Conservation (phyloP, 78 protist species). For the Capsaspora owczarzaki region DNA sequence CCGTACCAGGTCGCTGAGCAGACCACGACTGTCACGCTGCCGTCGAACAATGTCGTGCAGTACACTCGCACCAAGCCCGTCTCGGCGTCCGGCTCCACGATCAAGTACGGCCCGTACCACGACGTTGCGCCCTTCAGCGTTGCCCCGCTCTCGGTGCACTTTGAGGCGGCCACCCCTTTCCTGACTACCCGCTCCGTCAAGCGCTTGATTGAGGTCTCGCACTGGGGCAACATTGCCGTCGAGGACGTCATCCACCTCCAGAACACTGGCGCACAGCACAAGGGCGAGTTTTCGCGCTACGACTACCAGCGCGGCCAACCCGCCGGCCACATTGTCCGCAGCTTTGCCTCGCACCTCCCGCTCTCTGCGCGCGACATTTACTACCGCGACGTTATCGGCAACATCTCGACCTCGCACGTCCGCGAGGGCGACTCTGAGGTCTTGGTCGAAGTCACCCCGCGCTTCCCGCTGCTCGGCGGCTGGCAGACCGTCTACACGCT, state of each 20-base stretch:
- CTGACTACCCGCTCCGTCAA: not conserved
- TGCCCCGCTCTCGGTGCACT: conserved; percentile 55
- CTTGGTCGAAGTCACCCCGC: conserved; percentile 36
- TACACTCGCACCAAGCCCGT: conserved; percentile 28
- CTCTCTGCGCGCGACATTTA: conserved; percentile 58
- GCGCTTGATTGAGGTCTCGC: conserved; percentile 51
- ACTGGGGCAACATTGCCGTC: conserved; percentile 70
- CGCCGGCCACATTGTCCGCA: conserved; percentile 11
- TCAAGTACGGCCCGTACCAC: conserved; percentile 75
- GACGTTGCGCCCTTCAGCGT: conserved; percentile 38
- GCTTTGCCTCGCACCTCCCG: conserved; percentile 40
- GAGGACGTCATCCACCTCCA: conserved; percentile 47
- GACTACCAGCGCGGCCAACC: conserved; percentile 60
- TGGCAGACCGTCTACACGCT: conserved; percentile 67
- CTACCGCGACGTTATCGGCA: conserved; percentile 83
- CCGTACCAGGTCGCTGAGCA: conserved; percentile 47
- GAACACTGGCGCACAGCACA: conserved; percentile 57
- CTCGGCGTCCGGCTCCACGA: not conserved
- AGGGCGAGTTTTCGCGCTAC: conserved; percentile 63
- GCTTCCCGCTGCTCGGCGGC: conserved; percentile 83
- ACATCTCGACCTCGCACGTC: conserved; percentile 69
- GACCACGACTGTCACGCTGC: conserved; percentile 43
- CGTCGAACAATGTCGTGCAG: conserved; percentile 32
- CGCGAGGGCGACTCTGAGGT: not conserved
- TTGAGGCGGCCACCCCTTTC: conserved; percentile 57